These are phyloP conservation scores for Candida vartiovaarae DNA, from an alignment of 805 yeast species.

Conservation along the genomic window DNA sequence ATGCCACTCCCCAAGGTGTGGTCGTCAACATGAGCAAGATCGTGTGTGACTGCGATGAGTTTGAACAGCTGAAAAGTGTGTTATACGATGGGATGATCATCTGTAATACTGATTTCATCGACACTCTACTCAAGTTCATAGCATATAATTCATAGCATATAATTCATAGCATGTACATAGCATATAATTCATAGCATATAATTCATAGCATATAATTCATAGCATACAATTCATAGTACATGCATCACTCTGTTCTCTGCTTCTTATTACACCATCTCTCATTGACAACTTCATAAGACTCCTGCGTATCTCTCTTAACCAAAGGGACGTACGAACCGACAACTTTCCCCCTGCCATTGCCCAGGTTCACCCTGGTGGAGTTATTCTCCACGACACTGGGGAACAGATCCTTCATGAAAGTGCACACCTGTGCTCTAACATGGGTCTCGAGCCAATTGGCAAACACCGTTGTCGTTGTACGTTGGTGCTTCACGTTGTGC, in stretches of 20 bases:
- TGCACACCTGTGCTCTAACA: slow-evolving; percentile 47
- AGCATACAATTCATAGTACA: neutral
- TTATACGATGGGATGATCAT: neutral
- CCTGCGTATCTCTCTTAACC: slow-evolving; percentile 47
- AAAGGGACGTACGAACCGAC: slow-evolving; percentile 52
- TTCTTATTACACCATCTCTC: slow-evolving; percentile 46
- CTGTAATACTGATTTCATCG: neutral
- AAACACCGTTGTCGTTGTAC: slow-evolving; percentile 36
- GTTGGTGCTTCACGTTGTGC: slow-evolving; percentile 32
- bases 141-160: neutral
- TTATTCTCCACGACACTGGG: neutral
- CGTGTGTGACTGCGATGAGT: neutral
- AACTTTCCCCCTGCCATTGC: slow-evolving; percentile 75
- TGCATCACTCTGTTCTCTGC: slow-evolving; percentile 1
- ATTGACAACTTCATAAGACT: slow-evolving; percentile 64
- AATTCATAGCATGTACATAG: too few relatives aligned
- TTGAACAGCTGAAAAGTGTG: neutral
- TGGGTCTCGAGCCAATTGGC: slow-evolving; percentile 51
- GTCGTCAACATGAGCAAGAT: neutral
- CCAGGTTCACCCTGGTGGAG: slow-evolving; percentile 42
- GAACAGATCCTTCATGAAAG: slow-evolving; percentile 20
- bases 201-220: neutral
- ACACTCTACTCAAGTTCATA: slow-evolving; percentile 3
- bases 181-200: too few relatives aligned
- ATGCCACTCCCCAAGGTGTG: neutral